Evolutionary conservation across 2,329 filamentous ascomycete genomes (phyloP).

Genomic region (Westerdykella aurantiaca): DNA sequence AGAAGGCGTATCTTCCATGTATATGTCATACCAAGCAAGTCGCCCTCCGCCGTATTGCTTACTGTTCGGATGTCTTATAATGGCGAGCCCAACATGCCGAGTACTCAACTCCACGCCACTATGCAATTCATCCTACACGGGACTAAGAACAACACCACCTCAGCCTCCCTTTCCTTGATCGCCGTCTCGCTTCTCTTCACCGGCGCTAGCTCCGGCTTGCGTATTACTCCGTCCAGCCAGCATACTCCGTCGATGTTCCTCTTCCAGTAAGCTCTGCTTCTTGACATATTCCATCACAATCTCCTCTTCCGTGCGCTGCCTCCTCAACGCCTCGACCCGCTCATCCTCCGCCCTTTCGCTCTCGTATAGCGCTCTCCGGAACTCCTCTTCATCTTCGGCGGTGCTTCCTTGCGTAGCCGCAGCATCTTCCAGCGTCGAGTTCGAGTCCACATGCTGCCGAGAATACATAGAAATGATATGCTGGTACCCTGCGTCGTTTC

Average conservation of each 20-base stretch:
- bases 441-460: background rate
- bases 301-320: slow-evolving; percentile 56
- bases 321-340: slow-evolving; percentile 40
- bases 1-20: too few species aligned
- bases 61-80: too few species aligned
- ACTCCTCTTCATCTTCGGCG: slow-evolving; percentile 19
- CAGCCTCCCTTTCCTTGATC: too few species aligned
- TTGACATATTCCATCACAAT: slow-evolving; percentile 71
- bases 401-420: slow-evolving; percentile 3
- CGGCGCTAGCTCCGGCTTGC: too few species aligned
- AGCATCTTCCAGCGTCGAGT: background rate
- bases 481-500: slow-evolving; percentile 34
- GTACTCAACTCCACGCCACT: too few species aligned
- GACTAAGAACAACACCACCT: too few species aligned
- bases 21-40: too few species aligned
- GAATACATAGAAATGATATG: slow-evolving; percentile 31
- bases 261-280: slow-evolving; percentile 69
- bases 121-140: too few species aligned
- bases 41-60: too few species aligned
- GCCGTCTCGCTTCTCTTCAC: too few species aligned
- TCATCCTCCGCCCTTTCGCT: slow-evolving; percentile 26
- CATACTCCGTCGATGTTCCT: slow-evolving; percentile 15
- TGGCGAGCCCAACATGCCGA: too few species aligned
- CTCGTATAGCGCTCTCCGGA: slow-evolving; percentile 24
- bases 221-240: slow-evolving; percentile 1